These are phyloP conservation scores for Tetracladium setigerum DNA, from an alignment of 495 filamentous ascomycete genomes.

Conservation along the genomic window DNA sequence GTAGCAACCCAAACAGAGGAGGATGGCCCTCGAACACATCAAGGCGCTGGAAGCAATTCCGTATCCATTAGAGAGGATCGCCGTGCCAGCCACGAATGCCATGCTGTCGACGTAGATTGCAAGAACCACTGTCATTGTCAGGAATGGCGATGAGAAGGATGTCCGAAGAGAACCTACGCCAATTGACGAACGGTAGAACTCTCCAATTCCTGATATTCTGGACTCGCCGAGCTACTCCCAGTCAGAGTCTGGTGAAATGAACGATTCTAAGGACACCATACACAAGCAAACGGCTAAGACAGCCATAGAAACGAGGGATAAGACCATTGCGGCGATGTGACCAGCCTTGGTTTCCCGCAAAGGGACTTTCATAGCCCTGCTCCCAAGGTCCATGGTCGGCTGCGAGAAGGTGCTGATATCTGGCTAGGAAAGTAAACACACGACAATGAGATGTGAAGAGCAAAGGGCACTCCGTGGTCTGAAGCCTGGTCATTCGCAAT, in stretches of 20 bases:
- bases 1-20: conserved; percentile 43
- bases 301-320: conserved; percentile 33
- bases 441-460: too few species aligned
- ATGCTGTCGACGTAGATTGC: conserved; percentile 43
- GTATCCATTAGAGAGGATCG: conserved; percentile 40
- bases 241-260: not conserved
- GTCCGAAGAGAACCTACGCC: conserved; percentile 29
- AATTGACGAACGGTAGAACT: conserved; percentile 35
- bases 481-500: too few species aligned
- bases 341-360: conserved; percentile 26
- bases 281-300: conserved; percentile 38
- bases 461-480: too few species aligned
- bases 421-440: too few species aligned
- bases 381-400: not conserved
- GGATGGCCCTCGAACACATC: conserved; percentile 40
- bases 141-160: not conserved
- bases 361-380: conserved; percentile 2
- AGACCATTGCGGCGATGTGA: conserved; percentile 31
- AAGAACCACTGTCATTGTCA: conserved; percentile 33
- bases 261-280: conserved; percentile 18
- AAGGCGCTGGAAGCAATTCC: conserved; percentile 32
- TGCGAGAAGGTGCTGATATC: too few species aligned
- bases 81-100: conserved; percentile 40
- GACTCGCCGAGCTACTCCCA: conserved; percentile 11
- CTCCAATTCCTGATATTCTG: conserved; percentile 26